Conservation (phyloP, 2,329 filamentous ascomycete genomes). For the Diaporthe citrichinensis region DNA sequence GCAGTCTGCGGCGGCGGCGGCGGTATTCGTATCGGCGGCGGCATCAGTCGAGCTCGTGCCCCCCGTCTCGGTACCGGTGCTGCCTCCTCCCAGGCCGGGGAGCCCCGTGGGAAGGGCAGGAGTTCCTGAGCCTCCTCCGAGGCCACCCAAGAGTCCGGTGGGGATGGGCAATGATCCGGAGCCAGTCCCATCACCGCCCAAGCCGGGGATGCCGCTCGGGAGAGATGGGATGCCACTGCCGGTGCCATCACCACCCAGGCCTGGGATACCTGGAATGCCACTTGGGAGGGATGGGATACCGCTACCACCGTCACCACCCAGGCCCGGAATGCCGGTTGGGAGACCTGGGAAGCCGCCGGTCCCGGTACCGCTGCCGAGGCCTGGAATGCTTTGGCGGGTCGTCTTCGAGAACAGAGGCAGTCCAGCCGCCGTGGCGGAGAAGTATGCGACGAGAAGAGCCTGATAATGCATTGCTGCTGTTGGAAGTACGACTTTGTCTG, state of each 20-base stretch:
- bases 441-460: slow-evolving; percentile 26
- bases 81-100: not conserved
- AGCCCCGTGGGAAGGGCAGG: not conserved
- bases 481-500: not conserved
- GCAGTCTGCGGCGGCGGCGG: slow-evolving; percentile 30
- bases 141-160: not conserved
- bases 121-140: not conserved
- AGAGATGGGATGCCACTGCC: not conserved
- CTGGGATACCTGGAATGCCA: not conserved
- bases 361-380: slow-evolving; percentile 11
- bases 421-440: slow-evolving; percentile 22
- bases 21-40: not conserved
- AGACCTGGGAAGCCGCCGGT: not conserved
- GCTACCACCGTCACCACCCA: not conserved
- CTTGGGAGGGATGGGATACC: not conserved
- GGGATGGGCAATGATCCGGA: not conserved
- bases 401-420: not conserved
- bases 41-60: not conserved
- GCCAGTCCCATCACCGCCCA: not conserved
- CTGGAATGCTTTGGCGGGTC: slow-evolving; percentile 6
- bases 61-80: not conserved
- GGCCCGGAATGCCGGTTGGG: not conserved
- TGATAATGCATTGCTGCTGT: slow-evolving; percentile 24
- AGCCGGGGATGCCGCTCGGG: slow-evolving; percentile 5
- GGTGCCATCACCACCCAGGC: not conserved